phyloP scores from a whole-genome alignment of 306 rosid species.

The Quercus aquifolioides region DNA sequence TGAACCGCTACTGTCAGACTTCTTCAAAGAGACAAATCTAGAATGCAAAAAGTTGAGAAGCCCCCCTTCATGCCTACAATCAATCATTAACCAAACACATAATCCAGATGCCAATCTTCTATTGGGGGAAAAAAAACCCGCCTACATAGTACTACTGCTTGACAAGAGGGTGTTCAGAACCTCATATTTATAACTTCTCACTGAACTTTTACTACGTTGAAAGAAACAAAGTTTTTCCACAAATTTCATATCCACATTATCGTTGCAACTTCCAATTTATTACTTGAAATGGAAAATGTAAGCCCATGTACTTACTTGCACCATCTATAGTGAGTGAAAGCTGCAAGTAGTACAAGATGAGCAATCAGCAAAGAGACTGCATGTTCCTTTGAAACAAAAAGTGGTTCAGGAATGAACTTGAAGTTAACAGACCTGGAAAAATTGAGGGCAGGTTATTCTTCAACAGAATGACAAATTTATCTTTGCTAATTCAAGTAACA shows the following conservation, averaged over 20 bases:
- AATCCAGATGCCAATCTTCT: conserved; percentile 16
- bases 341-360: conserved; percentile 60
- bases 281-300: background rate
- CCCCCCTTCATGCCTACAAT: conserved; percentile 91
- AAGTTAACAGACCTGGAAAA: conserved; percentile 88
- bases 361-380: conserved; percentile 65
- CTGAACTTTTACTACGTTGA: background rate
- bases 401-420: conserved; percentile 82
- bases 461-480: background rate
- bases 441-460: conserved; percentile 27
- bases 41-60: conserved; percentile 67
- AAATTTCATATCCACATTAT: background rate
- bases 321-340: conserved; percentile 81
- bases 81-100: conserved; percentile 21
- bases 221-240: background rate
- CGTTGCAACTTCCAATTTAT: conserved; percentile 1
- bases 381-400: conserved; percentile 80
- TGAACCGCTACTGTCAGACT: conserved; percentile 30
- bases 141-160: background rate
- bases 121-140: background rate
- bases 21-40: conserved; percentile 46
- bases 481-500: background rate
- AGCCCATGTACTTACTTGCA: conserved; percentile 78
- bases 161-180: background rate
- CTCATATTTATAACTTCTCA: background rate